Base-by-base conservation (phyloP, 441 rosid genomes). In the Mallotus japonicus region DNA sequence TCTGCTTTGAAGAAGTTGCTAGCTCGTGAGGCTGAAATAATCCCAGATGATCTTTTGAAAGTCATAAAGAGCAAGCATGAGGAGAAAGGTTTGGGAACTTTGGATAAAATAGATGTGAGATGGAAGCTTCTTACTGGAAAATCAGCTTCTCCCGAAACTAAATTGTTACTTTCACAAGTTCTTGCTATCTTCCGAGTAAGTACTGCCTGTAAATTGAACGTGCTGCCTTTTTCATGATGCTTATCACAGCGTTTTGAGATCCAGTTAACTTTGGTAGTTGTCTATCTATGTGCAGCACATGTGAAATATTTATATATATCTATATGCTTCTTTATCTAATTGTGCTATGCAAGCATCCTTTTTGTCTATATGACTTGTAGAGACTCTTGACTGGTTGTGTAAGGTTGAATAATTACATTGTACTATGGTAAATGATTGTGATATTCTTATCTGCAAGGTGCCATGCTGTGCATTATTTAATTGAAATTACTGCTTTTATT, bases 81-180 rank as follows among this genome's bases (percentile, higher is more conserved):
- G 74, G 87, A 76, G 74, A 82, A 82, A 61, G 84, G 87, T 75
- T 71, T 85, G 62, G 84, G 72, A 49, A 76, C 72, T 22, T 50
- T 64, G 57, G 62, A 73, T 67, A 67, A 74, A 67, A 67, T 79
- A 49, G 88, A 90, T 61, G 87, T 86, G 42, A 85, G 92, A 78
- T 90, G 95, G 95, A 81, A 84, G 65, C 84, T 90, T 78, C 77
- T 90, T n/a, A 87, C 85, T 67, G 92, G 90, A 71, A 88, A 79
- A 81, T 50, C 81, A 58, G 76, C 80, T 65, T 79, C 86, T 56
- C 76, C 87, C 22, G 92, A 88, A 75, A 78, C 81, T 73, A 84
- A 85, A 72, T 59, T 78, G 71, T 75, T 90, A 76, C 91, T 90
- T 69, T 82, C 91, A 57, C 89, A 88, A 75, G 91, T 92, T 17